phyloP scores from a whole-genome alignment of 192 early-diverging fungal species.

The Linnemannia elongata region DNA sequence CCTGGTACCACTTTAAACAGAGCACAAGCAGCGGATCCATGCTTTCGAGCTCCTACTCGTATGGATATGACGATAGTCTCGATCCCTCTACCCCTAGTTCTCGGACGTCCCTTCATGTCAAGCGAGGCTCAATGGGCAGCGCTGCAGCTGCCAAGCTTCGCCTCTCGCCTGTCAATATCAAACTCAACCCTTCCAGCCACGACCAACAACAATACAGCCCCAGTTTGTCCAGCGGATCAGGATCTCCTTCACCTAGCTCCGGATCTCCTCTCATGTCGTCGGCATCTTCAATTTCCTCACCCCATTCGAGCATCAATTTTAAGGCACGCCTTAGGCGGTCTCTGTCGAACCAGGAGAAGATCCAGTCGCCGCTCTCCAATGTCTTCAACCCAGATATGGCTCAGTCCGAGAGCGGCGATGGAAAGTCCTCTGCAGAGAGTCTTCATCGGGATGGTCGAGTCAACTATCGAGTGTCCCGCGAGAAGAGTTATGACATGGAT shows the following conservation, averaged over 20 bases:
- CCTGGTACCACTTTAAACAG: slow-evolving; percentile 37
- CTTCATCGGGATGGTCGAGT: slow-evolving; percentile 1
- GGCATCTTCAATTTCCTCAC: slow-evolving; percentile 39
- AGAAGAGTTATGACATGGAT: slow-evolving; percentile 34
- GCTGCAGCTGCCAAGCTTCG: slow-evolving; percentile 25
- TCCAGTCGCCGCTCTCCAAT: slow-evolving; percentile 51
- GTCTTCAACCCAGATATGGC: slow-evolving; percentile 50
- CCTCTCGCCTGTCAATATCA: slow-evolving; percentile 48
- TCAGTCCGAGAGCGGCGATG: slow-evolving; percentile 36
- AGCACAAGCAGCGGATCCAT: slow-evolving; percentile 38
- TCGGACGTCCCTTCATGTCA: slow-evolving; percentile 30
- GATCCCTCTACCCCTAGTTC: slow-evolving; percentile 17
- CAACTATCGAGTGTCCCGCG: slow-evolving; percentile 10
- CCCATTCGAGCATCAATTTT: slow-evolving; percentile 46
- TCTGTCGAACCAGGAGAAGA: slow-evolving; percentile 48
- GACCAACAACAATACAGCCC: slow-evolving; percentile 51
- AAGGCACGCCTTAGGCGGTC: slow-evolving; percentile 46
- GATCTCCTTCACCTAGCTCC: slow-evolving; percentile 47
- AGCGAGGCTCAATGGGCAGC: slow-evolving; percentile 40
- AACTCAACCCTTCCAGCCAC: slow-evolving; percentile 20
- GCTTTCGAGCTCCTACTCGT: slow-evolving; percentile 29
- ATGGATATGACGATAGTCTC: slow-evolving; percentile 21
- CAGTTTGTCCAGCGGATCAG: slow-evolving; percentile 45
- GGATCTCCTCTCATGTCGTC: slow-evolving; percentile 52
- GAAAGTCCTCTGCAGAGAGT: slow-evolving; percentile 34